A percentile compares a stretch with the other conserved stretches of the same genome.
These are phyloP conservation scores for Ormosia emarginata DNA, from an alignment of 306 rosid genomes.

Conservation along the genomic window DNA sequence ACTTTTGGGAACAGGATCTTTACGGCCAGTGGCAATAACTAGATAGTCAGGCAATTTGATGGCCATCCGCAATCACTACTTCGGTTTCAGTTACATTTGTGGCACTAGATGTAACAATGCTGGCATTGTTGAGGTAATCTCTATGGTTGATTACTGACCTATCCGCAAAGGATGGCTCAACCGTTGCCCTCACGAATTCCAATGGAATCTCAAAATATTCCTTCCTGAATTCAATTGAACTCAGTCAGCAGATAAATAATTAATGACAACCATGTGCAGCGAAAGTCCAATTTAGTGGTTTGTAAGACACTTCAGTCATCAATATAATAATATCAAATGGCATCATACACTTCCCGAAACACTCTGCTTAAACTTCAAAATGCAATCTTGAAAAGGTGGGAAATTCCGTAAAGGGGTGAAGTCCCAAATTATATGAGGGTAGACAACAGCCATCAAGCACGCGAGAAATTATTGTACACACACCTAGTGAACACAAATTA, in stretches of 20 bases:
- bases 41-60: constrained; percentile 51
- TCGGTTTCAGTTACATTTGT: constrained; percentile 44
- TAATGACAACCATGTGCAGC: neutral
- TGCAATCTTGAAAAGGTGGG: neutral
- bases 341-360: neutral
- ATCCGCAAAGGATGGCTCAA: constrained; percentile 70
- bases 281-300: neutral
- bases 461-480: neutral
- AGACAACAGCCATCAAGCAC: neutral
- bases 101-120: constrained; percentile 46
- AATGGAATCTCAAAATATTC: constrained; percentile 87
- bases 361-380: neutral
- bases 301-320: neutral
- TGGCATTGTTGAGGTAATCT: constrained; percentile 55
- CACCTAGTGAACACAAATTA: no score
- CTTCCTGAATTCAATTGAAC: constrained; percentile 50
- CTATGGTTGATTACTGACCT: constrained; percentile 59
- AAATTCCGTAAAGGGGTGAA: neutral
- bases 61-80: constrained; percentile 62
- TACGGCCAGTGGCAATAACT: constrained; percentile 72
- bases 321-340: neutral
- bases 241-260: constrained; percentile 5
- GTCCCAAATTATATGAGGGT: neutral
- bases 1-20: constrained; percentile 42
- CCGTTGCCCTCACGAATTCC: constrained; percentile 76